These are phyloP conservation scores for Hyphopichia buzzinii DNA, from an alignment of 1,139 yeast genomes.

Conservation along the genomic window DNA sequence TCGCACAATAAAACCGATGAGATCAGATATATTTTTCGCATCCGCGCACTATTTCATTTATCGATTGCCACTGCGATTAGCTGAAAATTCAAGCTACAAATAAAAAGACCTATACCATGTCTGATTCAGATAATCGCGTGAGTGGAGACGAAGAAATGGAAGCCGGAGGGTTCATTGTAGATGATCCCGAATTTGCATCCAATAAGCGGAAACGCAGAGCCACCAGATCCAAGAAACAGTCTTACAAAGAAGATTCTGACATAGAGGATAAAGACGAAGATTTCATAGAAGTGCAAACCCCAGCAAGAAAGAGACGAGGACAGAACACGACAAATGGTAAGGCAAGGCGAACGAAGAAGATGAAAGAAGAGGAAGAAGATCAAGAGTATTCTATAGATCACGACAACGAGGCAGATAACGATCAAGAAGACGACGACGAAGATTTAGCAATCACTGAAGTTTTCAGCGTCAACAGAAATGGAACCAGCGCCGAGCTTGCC, in stretches of 20 bases:
- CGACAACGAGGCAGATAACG: slow-evolving; percentile 12
- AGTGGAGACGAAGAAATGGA: slow-evolving; percentile 7
- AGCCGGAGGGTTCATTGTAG: slow-evolving; percentile 44
- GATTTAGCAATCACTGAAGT: slow-evolving; percentile 17
- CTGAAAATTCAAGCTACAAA: neutral
- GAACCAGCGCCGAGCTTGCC: slow-evolving; percentile 20
- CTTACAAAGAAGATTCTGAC: slow-evolving; percentile 24
- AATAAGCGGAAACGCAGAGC: slow-evolving; percentile 18
- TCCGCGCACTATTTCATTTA: no score
- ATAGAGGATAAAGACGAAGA: slow-evolving; percentile 18
- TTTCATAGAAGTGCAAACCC: slow-evolving; percentile 12
- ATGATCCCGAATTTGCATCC: slow-evolving; percentile 29
- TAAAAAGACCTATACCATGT: neutral
- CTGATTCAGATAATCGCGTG: slow-evolving; percentile 3
- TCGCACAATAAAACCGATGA: no score
- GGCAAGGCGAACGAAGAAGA: slow-evolving; percentile 11
- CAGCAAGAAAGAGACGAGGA: slow-evolving; percentile 13
- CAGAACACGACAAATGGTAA: slow-evolving; percentile 13
- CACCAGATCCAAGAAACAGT: slow-evolving; percentile 16
- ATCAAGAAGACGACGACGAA: slow-evolving; percentile 27
- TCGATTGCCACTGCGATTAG: neutral
- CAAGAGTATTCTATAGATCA: slow-evolving; percentile 18
- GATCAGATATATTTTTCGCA: no score
- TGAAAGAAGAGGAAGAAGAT: slow-evolving; percentile 14
- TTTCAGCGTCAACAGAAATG: slow-evolving; percentile 13